These are phyloP conservation scores for Suillus luteus DNA, from an alignment of 768 basidiomycete genomes.

Conservation along the genomic window DNA sequence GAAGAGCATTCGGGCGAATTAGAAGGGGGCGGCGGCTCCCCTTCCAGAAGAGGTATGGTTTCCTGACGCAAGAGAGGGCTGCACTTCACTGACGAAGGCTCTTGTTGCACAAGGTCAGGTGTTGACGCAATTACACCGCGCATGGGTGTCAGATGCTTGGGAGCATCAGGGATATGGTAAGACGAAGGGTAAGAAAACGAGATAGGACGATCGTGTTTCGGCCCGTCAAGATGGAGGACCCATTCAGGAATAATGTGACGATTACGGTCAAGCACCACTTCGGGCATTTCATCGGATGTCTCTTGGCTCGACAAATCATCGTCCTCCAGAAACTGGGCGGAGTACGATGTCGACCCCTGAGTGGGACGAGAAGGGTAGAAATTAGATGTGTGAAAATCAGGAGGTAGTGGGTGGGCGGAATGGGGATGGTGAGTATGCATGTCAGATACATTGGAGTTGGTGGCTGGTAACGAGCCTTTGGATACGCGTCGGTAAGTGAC, in stretches of 20 bases:
- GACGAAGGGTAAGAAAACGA: conserved; percentile 41
- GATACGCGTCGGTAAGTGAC: conserved; percentile 90
- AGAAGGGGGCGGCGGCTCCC: conserved; percentile 51
- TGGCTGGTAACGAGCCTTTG: conserved; percentile 36
- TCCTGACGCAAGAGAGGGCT: conserved; percentile 47
- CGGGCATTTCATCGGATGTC: conserved; percentile 81
- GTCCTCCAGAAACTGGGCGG: conserved; percentile 25
- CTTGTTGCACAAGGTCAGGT: conserved; percentile 57
- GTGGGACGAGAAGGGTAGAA: conserved; percentile 26
- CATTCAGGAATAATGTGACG: conserved; percentile 97
- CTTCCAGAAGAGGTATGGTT: conserved; percentile 38
- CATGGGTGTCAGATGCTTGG: conserved; percentile 40
- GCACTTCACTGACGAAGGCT: conserved; percentile 27
- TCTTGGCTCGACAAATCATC: conserved; percentile 45
- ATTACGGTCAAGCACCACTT: conserved; percentile 89
- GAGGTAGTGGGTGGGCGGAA: conserved; percentile 27
- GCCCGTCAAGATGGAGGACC: conserved; percentile 60
- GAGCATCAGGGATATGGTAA: conserved; percentile 16
- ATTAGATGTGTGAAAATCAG: conserved; percentile 30
- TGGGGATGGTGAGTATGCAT: conserved; percentile 20
- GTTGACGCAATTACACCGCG: conserved; percentile 65
- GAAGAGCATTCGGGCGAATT: conserved; percentile 44
- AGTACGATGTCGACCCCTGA: conserved; percentile 1
- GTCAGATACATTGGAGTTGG: conserved; percentile 19
- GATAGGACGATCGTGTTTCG: conserved; percentile 52